Conservation (phyloP, 228 moss, liverwort and hornwort genomes). For the Sphagnum fallax region DNA sequence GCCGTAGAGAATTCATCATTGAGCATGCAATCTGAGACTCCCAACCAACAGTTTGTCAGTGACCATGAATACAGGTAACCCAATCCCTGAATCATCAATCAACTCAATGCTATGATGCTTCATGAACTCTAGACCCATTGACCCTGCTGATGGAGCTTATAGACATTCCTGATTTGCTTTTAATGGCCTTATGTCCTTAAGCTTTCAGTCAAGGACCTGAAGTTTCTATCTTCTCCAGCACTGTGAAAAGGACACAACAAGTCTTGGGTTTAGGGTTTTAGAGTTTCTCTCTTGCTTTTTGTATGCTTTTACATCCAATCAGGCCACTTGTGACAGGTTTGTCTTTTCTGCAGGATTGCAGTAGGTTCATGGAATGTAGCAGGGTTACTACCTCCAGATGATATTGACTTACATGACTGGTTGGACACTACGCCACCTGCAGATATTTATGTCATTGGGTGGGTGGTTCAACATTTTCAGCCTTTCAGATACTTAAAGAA, state of each 20-base stretch:
- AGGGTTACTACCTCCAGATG: constrained; percentile 67
- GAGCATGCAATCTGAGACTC: constrained; percentile 76
- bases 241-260: background rate
- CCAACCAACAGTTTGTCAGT: constrained; percentile 75
- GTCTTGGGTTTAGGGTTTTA: background rate
- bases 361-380: constrained; percentile 95
- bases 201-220: too few species aligned
- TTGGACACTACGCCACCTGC: constrained; percentile 58
- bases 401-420: constrained; percentile 79
- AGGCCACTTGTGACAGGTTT: background rate
- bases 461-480: constrained; percentile 2
- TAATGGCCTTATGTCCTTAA: background rate
- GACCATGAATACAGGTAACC: constrained; percentile 64
- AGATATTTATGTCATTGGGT: constrained; percentile 92
- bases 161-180: background rate
- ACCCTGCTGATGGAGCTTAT: background rate
- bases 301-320: too few species aligned
- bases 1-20: constrained; percentile 32
- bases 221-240: background rate
- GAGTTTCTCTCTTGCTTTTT: background rate
- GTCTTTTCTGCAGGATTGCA: constrained; percentile 38
- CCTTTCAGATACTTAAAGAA: too few species aligned
- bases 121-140: background rate
- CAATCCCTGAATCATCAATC: background rate
- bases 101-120: constrained; percentile 1